Percentiles rank a stretch among this genome's conserved stretches.
phyloP scores from a whole-genome alignment of 2,329 filamentous ascomycete species.

The Aspergillus amoenus region DNA sequence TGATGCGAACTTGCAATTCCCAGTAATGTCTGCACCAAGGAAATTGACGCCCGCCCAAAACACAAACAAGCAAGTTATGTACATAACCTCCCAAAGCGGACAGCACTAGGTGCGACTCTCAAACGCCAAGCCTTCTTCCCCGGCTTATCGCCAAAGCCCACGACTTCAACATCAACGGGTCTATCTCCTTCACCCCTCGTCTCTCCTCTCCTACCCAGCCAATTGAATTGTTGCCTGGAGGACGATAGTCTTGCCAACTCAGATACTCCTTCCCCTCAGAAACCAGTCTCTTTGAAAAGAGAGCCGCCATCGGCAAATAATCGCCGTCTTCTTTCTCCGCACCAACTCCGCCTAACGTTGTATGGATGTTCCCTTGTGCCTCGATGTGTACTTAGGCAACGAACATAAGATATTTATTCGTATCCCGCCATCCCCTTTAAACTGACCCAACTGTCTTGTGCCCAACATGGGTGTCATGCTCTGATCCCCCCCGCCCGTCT shows the following conservation, averaged over 20 bases:
- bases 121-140: slow-evolving; percentile 15
- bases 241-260: background rate
- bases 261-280: background rate
- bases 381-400: background rate
- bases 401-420: background rate
- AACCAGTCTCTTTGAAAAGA: background rate
- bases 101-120: background rate
- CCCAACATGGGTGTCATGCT: slow-evolving; percentile 2
- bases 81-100: background rate
- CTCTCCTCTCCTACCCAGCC: background rate
- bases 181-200: background rate
- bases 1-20: background rate
- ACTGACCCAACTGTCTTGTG: background rate
- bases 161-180: slow-evolving; percentile 4
- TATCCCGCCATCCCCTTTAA: background rate
- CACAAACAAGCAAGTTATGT: background rate
- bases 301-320: background rate
- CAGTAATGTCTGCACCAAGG: background rate
- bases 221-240: background rate
- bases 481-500: background rate
- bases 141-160: slow-evolving; percentile 16
- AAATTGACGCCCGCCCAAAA: background rate
- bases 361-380: background rate
- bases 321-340: background rate
- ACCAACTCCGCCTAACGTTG: background rate